Base-by-base conservation (phyloP, 2,329 filamentous ascomycete genomes). In the Remersonia thermophila region DNA sequence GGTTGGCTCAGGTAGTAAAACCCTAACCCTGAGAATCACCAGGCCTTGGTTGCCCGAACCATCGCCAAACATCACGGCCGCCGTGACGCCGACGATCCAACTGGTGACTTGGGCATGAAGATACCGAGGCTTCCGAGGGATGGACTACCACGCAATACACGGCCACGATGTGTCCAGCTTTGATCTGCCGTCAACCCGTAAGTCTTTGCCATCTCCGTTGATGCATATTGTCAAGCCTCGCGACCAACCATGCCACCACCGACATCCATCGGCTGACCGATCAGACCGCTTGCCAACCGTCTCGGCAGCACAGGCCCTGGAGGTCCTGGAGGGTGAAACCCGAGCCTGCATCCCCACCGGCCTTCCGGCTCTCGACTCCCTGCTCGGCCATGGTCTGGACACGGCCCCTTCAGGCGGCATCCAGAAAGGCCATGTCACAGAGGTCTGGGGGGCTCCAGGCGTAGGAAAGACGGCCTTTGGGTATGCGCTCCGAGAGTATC, bases 371-470 rank as follows among this genome's bases (percentile, higher is more conserved):
- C 61, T 82, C 7, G 75, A 82, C 50, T 54, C 55, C 16, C 56
- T 54, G 36, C 44, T 50, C 26, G 31, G 37, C 8, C 25, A 41
- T 12, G 43, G 41, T 14, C 29, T 46, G 9, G 35, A 36, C 37
- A 16, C 30, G 42, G 36, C 67, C 18, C 32, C 13, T 17, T 27
- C 16, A 3, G 44, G 70, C 13, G 86, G 85, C 3, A 65, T 93
- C 32, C 70, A 70, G 41, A 73, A 77, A 38, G 84, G 86, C 11
- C 82, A 85, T 55, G 68, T 94, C 29, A 83, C 82, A 3, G 89
- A 96, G 57, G 62, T 94, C 33, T 93, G 83, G 71, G 89, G 89
- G 0, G 85, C 87, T 9, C 80, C 84, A 7, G 87, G 86, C 2
- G 73, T 73, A 17, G 89, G 87, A 20, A 95, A 93, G 65, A 93